Conservation (phyloP, 306 rosid species). For the Dalbergia cultrata region DNA sequence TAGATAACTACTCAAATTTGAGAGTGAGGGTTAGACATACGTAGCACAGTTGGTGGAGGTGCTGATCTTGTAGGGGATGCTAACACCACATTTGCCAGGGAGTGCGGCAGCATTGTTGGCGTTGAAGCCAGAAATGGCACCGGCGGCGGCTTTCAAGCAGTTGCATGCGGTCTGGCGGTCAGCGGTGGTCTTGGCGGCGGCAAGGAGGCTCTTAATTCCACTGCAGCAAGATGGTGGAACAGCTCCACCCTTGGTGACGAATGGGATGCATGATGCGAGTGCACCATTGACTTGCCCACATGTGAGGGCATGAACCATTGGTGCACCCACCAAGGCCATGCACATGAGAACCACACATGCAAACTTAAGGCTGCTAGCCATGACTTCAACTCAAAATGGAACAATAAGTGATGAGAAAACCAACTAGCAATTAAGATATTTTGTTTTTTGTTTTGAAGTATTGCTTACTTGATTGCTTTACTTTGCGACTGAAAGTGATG, state of each 20-base stretch:
- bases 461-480: too few relatives aligned
- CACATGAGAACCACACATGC: slow-evolving; percentile 43
- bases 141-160: slow-evolving; percentile 13
- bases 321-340: slow-evolving; percentile 36
- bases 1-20: too few relatives aligned
- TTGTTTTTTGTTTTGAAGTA: too few relatives aligned
- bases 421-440: too few relatives aligned
- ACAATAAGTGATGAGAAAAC: too few relatives aligned
- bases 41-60: slow-evolving; percentile 46
- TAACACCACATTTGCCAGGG: slow-evolving; percentile 47
- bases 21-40: neutral
- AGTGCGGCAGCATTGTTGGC: neutral
- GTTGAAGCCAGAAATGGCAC: neutral
- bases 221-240: neutral
- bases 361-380: slow-evolving; percentile 49
- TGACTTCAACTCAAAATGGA: neutral
- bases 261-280: slow-evolving; percentile 12
- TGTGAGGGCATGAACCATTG: slow-evolving; percentile 46
- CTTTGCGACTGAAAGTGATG: too few relatives aligned
- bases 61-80: slow-evolving; percentile 51
- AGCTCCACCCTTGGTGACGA: slow-evolving; percentile 13
- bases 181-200: slow-evolving; percentile 36
- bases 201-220: slow-evolving; percentile 40
- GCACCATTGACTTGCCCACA: slow-evolving; percentile 50
- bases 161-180: slow-evolving; percentile 56